Base-by-base conservation (phyloP, 1,284 basidiomycete species). In the Sporisorium exsertum region DNA sequence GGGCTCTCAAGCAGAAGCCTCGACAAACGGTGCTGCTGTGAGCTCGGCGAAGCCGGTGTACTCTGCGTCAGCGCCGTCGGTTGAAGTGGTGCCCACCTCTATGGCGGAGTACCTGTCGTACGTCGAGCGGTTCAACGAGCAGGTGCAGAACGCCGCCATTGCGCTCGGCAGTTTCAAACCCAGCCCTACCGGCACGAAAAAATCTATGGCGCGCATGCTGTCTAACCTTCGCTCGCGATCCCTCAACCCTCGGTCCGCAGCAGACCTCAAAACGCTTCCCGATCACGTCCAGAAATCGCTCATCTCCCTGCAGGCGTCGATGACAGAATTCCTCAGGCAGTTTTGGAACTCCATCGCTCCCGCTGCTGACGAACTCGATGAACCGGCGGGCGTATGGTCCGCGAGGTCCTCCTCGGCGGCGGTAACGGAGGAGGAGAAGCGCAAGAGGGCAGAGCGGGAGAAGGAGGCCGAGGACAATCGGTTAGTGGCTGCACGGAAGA, bases 241-340 rank as follows among this genome's bases (percentile, higher is more conserved):
- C 4, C 33, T 61, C 47, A 60, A 60, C 26, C 58, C 53, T 15
- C 50, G 58, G 0, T 33, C 52, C 1, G 43, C 40, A 3, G 26
- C 29, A 10, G 63, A 72, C 22, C 16, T 77, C 27, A 64, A 90
- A 64, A 91, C 92, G 32, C 90, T 98, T 26, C 94, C 95, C 0
- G 90, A 92, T 32, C 87, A 87, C 1, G 87, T 97, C 24, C 90
- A 93, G 75, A 88, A 91, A 56, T 91, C 93, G 84, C 92, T 97
- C 89, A 90, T 91, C 10, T 92, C 93, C 0, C 93, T 93, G 79
- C 94, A 97, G 82, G 94, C 94, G 0, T 92, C 95, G 1, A 92
- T 95, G 2, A 95, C 94, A 77, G 96, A 99, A 86, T 97, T 98
- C 85, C 88, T 99, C 12, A 90, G 96, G 12, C 96, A 98, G 84